Percentiles rank a stretch among this genome's conserved stretches.
phyloP scores from a whole-genome alignment of 1,284 basidiomycete species.

The Heterobasidion occidentale region DNA sequence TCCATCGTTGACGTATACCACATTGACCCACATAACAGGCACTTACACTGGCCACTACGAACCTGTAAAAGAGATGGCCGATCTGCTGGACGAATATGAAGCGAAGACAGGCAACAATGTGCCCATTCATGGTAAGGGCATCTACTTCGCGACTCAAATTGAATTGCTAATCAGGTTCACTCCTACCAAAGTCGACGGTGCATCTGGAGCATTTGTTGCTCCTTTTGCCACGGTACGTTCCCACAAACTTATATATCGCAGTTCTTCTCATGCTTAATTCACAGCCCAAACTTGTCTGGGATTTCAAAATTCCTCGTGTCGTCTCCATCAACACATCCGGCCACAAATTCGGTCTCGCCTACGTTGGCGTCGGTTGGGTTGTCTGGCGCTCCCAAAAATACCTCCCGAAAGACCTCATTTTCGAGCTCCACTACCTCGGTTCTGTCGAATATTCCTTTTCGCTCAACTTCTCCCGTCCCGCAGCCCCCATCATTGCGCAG shows the following conservation, averaged over 20 bases:
- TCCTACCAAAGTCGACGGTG: conserved; percentile 52
- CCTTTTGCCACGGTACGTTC: conserved; percentile 59
- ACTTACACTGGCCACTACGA: conserved; percentile 96
- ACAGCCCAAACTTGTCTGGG: conserved; percentile 76
- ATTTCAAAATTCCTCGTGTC: conserved; percentile 82
- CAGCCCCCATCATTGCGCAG: conserved; percentile 85
- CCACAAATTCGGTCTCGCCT: conserved; percentile 85
- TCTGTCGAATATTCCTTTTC: conserved; percentile 72
- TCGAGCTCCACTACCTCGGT: conserved; percentile 81
- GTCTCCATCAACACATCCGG: conserved; percentile 85
- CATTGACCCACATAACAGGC: conserved; percentile 21
- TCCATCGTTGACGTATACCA: not conserved
- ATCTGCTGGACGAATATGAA: conserved; percentile 83
- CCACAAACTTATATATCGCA: conserved; percentile 1
- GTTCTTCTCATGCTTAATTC: conserved; percentile 8
- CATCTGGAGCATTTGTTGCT: conserved; percentile 80
- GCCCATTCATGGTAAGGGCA: conserved; percentile 60
- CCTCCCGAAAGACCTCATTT: conserved; percentile 85
- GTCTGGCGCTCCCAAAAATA: conserved; percentile 73
- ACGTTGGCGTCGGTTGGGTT: conserved; percentile 88
- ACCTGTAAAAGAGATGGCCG: conserved; percentile 81
- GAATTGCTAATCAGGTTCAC: not conserved
- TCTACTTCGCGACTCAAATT: not conserved
- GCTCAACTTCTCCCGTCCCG: conserved; percentile 91
- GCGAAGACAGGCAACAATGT: conserved; percentile 70